Base-by-base conservation (phyloP, 192 early-diverging fungal species). In the Oehlia diaphana region DNA sequence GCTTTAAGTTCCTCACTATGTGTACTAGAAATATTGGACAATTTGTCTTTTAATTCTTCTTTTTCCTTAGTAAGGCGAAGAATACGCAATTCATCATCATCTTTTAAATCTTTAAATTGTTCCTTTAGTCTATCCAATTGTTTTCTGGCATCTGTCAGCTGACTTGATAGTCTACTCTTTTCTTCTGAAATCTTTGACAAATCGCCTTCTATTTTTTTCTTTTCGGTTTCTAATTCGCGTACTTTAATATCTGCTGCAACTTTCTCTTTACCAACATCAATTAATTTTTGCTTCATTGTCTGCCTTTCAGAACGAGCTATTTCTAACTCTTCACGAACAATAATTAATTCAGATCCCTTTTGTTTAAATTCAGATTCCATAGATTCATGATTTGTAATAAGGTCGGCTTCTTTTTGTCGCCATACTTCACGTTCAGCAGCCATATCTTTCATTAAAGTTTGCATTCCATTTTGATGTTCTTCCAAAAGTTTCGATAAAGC, bases 261-360 rank as follows among this genome's bases (percentile, higher is more conserved):
- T 16, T 74, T 74, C 62, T 74, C 73, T 61, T 16, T 74, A 53
- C 53, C 53, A 37, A 74, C 73, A 9, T 37, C 50, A 6, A 74
- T 74, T 16, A 74, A 62, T 61, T 74, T 74, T 62, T 74, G 49
- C 28, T 74, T 61, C 73, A 74, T 74, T 2, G 28, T 26, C 13
- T 74, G 26, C 23, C 50, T 74, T 28, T 74, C 73, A 8, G 47
- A 16, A 1, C 23, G 23, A 26, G 53, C 14, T 14, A 19, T n/a
- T 19, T 74, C 31, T 26, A 74, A 74, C 35, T 61, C 42, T 35
- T 58, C 26, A 14, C 21, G 39, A 14, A 53, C 28, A 3, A 14
- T 58, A 23, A 12, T 53, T 31, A 73, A 21, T 14, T 53, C 58
- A 8, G 50, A 37, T 37, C 31, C 73, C 16, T 61, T 33, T 33